A percentile compares a stretch with the other conserved stretches of the same genome.
These are phyloP conservation scores for Nigrospora osmanthi DNA, from an alignment of 2,329 filamentous ascomycete species.

Conservation along the genomic window DNA sequence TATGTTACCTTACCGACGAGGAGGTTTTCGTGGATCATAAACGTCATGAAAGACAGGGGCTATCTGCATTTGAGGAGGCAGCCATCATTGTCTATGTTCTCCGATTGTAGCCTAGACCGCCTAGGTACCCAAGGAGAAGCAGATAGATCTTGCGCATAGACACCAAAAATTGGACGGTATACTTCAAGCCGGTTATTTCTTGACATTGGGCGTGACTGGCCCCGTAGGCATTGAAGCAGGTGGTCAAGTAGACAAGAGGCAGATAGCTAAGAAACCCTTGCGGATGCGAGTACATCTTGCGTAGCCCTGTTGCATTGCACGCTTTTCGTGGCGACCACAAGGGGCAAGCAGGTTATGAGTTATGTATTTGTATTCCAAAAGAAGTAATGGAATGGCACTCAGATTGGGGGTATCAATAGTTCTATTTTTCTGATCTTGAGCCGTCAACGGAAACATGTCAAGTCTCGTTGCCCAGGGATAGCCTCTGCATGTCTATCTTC, in stretches of 20 bases:
- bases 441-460: conserved; percentile 3
- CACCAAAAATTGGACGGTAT: neutral
- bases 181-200: no score
- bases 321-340: no score
- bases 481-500: conserved; percentile 12
- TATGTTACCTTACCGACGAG: conserved; percentile 2
- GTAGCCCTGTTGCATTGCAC: no score
- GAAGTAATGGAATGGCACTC: no score
- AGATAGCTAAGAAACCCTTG: no score
- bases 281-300: no score
- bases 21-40: neutral
- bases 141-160: conserved; percentile 5
- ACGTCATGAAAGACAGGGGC: neutral
- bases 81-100: conserved; percentile 2
- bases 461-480: conserved; percentile 16
- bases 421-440: neutral
- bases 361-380: no score
- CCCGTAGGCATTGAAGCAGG: no score
- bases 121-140: neutral
- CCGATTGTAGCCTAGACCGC: neutral
- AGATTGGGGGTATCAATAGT: conserved; percentile 3
- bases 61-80: conserved; percentile 2
- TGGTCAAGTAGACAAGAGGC: no score
- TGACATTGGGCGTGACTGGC: no score
- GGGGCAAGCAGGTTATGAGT: no score